Evolutionary conservation across 169 alveolate species (phyloP), one percentile per base, ranked within the genome.

Genomic region (Cryptosporidium parvum): DNA sequence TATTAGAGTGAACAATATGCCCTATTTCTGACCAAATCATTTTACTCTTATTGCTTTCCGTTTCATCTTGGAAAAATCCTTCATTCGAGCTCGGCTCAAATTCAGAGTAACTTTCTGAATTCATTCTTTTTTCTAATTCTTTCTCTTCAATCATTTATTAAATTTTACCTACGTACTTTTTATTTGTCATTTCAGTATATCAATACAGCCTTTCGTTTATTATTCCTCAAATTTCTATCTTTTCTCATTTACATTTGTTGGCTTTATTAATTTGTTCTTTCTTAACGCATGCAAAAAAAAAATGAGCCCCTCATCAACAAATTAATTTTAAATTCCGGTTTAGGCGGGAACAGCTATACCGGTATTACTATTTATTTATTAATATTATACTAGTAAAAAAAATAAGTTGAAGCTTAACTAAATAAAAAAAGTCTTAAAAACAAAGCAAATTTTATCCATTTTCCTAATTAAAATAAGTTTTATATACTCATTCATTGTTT

Each of bases 1-100:
- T 80, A 29, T 65, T 48, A 4, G 89, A 80, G 29, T 59, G 75
- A n/a, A 80, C 89, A 44, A 80, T 65, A 23, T 80, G 80, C 9
- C 80, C 89, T 62, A 80, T 80, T 62, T 80, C 89, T 18, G 89
- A 80, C 89, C 89, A 80, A 62, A 61, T 80, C 52, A 80, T 42
- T 45, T 67, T 80, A 65, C 39, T 80, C 48, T n/a, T 73, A 8
- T 31, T 39, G 12, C 31, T 51, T 1, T 56, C 72, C 21, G 14
- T 51, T 4, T 33, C 72, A n/a, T 37, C 53, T 14, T 65, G 33
- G 26, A 37, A 65, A 35, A 65, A 9, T 1, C 21, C 44, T 16
- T 65, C 72, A 31, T 18, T 65, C 16, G 26, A 65, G 5, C 31
- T 65, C 1, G 72, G 72, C 21, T 65, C 72, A 65, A 65, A 65